A percentile compares a stretch with the other conserved stretches of the same genome.
phyloP scores from a whole-genome alignment of 192 early-diverging fungal genomes.

The Mortierella claussenii region DNA sequence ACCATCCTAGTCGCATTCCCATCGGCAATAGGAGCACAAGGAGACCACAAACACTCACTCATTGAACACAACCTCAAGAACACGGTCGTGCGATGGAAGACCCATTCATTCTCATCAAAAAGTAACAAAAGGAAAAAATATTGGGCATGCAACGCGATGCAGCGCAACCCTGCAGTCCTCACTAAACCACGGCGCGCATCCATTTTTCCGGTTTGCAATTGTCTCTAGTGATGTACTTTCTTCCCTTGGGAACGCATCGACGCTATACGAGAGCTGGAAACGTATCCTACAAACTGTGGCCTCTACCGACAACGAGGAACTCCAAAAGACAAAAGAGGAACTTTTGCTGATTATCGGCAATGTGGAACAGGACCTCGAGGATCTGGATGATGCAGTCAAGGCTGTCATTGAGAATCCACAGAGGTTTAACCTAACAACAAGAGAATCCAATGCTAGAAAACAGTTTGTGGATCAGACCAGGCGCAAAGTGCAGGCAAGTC shows the following conservation, averaged over 20 bases:
- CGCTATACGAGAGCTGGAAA: slow-evolving; percentile 61
- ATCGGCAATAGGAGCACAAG: not conserved
- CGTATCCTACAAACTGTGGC: slow-evolving; percentile 66
- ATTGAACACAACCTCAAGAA: too few species aligned
- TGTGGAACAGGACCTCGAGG: slow-evolving; percentile 63
- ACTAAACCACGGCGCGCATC: too few species aligned
- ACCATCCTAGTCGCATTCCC: not conserved
- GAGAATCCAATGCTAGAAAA: slow-evolving; percentile 52
- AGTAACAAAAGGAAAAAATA: too few species aligned
- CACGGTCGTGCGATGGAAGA: too few species aligned
- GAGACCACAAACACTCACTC: not conserved
- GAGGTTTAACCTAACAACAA: slow-evolving; percentile 53
- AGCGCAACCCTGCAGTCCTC: not conserved
- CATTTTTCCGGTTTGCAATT: too few species aligned
- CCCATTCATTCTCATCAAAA: slow-evolving; percentile 55
- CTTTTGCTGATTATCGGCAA: slow-evolving; percentile 46
- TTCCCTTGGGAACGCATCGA: slow-evolving; percentile 52
- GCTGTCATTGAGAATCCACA: slow-evolving; percentile 55
- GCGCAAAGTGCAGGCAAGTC: slow-evolving; percentile 35
- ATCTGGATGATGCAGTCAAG: slow-evolving; percentile 62
- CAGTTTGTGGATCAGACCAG: slow-evolving; percentile 51
- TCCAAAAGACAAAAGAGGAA: slow-evolving; percentile 66
- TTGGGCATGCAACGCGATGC: too few species aligned
- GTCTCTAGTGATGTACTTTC: slow-evolving; percentile 58
- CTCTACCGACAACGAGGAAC: slow-evolving; percentile 63